A percentile compares a stretch with the other conserved stretches of the same genome.
Evolutionary conservation across 2,329 filamentous ascomycete genomes (phyloP).

Genomic region (Fusarium clavum): DNA sequence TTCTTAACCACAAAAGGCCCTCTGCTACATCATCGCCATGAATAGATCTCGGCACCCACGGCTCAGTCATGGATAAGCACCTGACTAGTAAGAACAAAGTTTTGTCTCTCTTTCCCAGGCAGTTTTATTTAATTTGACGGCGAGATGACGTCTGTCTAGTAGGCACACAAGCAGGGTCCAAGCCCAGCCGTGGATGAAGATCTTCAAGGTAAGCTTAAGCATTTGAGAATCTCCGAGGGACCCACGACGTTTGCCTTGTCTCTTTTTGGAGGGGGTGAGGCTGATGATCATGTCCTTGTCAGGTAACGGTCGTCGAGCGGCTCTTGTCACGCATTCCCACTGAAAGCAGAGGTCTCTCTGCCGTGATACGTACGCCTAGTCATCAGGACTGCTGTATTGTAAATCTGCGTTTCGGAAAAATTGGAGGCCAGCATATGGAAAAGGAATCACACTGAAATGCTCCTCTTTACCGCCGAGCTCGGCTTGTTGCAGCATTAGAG

Average conservation of each 20-base stretch:
- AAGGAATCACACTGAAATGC: constrained; percentile 13
- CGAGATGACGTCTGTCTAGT: constrained; percentile 31
- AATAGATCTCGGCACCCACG: constrained; percentile 13
- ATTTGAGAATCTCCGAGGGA: constrained; percentile 34
- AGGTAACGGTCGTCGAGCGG: constrained; percentile 29
- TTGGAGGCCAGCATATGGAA: not conserved
- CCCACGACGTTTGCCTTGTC: constrained; percentile 13
- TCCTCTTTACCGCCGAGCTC: constrained; percentile 32
- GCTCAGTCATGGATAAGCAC: constrained; percentile 14
- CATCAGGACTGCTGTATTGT: not conserved
- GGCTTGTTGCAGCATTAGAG: constrained; percentile 16
- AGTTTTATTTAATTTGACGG: constrained; percentile 15
- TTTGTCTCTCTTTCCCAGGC: constrained; percentile 1
- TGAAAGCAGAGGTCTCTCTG: constrained; percentile 8
- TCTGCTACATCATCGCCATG: not conserved
- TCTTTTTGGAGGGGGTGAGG: not conserved
- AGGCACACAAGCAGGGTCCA: constrained; percentile 40
- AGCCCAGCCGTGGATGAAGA: constrained; percentile 20
- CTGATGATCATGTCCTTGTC: constrained; percentile 26
- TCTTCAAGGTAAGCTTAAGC: constrained; percentile 45
- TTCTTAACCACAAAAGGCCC: not conserved
- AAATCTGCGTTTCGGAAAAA: not conserved
- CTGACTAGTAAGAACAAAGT: constrained; percentile 24
- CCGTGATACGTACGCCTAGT: constrained; percentile 29
- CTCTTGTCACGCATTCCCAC: constrained; percentile 27